Evolutionary conservation across 306 rosid genomes (phyloP).

Genomic region (Lagenaria siceraria): DNA sequence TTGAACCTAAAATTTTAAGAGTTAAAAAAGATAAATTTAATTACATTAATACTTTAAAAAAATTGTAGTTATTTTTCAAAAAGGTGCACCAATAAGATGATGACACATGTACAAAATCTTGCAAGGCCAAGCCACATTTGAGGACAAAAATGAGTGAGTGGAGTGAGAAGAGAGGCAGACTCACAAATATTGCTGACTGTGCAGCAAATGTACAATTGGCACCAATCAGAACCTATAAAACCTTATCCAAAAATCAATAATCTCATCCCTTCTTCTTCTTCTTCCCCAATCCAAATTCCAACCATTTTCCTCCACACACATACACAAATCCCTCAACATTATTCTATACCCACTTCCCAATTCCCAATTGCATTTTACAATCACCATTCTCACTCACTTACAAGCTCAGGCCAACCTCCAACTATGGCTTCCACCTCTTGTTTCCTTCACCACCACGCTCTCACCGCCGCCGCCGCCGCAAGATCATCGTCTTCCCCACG

Average conservation of each 20-base stretch:
- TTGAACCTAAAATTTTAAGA: no score
- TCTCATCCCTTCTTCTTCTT: constrained; percentile 23
- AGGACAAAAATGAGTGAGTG: background rate
- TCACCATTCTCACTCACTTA: background rate
- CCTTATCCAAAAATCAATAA: constrained; percentile 59
- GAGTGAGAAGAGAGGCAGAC: background rate
- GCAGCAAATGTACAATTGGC: constrained; percentile 22
- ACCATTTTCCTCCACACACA: constrained; percentile 17
- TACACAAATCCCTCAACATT: background rate
- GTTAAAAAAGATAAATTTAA: no score
- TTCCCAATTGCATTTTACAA: background rate
- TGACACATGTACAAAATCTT: background rate
- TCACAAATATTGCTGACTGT: background rate
- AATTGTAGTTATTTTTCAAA: no score
- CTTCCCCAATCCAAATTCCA: constrained; percentile 22
- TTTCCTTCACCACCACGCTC: constrained; percentile 78
- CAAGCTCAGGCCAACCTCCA: no score
- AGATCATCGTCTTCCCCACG: constrained; percentile 37
- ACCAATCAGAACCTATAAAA: constrained; percentile 33
- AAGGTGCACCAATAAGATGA: background rate
- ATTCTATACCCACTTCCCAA: background rate
- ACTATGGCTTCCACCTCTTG: constrained; percentile 79
- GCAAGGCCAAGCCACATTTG: background rate
- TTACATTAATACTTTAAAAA: no score
- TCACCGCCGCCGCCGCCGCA: constrained; percentile 29